Base-by-base conservation (phyloP, 345 rosid genomes). In the Kandelia obovata region DNA sequence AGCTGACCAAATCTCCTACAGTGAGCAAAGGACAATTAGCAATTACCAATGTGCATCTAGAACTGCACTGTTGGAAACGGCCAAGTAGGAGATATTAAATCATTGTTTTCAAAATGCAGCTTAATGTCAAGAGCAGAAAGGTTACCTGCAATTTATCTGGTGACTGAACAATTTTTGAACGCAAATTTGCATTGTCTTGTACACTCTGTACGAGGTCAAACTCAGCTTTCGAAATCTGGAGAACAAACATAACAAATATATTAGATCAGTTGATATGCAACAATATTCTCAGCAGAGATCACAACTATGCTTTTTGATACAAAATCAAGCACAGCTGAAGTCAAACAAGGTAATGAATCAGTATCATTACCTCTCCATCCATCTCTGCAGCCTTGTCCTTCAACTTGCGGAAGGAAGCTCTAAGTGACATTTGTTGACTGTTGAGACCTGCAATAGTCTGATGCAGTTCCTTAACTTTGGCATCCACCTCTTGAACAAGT, bases 91-190 rank as follows among this genome's bases (percentile, higher is more conserved):
- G 58, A 55, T 15, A n/a, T 8, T 23, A 11, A 21, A 55, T 55
- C 19, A 31, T 13, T 16, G n/a, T 70, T 60, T 23, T 60, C 34
- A 52, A 55, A 52, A 53, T 25, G 31, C 28, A 37, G 62, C 16
- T 43, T 30, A 55, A 53, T 30, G 16, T 31, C 49, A 37, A 65
- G 28, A 30, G 43, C 32, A 65, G 31, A 66, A 51, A 61, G 37
- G 26, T 28, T 58, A 92, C 99, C 99, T 87, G 96, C 77, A 90
- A 77, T 72, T 95, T 95, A 74, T 90, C 96, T 19, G 99, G 98
- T 34, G 99, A 95, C 55, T 92, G 97, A 77, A 95, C 96, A 70
- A 95, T 85, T 79, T 82, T 89, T 53, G 94, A 86, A 15, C 92
- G 85, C 32, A 92, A 80, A 66, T 79, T 84, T 62, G 90, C 94